Conservation (phyloP, 1,139 yeast species). For the Yamadazyma pseudoaaseri region DNA sequence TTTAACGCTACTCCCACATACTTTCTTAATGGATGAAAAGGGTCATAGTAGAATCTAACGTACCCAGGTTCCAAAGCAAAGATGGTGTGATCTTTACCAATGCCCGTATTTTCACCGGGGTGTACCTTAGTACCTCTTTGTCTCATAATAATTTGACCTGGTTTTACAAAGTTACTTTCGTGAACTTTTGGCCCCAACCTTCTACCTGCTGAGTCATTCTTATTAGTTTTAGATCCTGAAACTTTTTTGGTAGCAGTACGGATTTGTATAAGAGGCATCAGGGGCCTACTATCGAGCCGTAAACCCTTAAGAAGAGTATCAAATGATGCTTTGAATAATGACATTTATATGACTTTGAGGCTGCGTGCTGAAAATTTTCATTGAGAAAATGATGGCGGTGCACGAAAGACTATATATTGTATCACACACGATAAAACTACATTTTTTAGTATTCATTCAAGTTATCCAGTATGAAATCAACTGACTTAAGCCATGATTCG, state of each 20-base stretch:
- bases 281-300: neutral
- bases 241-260: conserved; percentile 94
- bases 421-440: neutral
- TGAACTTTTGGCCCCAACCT: conserved; percentile 87
- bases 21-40: conserved; percentile 93
- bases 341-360: conserved; percentile 1
- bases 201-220: conserved; percentile 95
- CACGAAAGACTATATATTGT: conserved; percentile 5
- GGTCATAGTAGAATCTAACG: conserved; percentile 88
- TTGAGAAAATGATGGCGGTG: conserved; percentile 1
- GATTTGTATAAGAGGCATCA: conserved; percentile 23
- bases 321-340: conserved; percentile 2
- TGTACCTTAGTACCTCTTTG: conserved; percentile 96
- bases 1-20: conserved; percentile 85
- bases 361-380: conserved; percentile 2
- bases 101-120: conserved; percentile 90
- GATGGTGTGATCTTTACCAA: conserved; percentile 93
- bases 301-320: neutral
- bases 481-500: neutral
- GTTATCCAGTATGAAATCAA: neutral
- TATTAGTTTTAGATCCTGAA: conserved; percentile 89
- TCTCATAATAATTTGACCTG: conserved; percentile 90
- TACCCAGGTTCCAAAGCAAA: conserved; percentile 91
- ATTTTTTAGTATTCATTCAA: neutral
- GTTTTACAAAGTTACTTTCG: conserved; percentile 63